phyloP scores from a whole-genome alignment of 2,329 filamentous ascomycete species.

The Elsinoe batatas region DNA sequence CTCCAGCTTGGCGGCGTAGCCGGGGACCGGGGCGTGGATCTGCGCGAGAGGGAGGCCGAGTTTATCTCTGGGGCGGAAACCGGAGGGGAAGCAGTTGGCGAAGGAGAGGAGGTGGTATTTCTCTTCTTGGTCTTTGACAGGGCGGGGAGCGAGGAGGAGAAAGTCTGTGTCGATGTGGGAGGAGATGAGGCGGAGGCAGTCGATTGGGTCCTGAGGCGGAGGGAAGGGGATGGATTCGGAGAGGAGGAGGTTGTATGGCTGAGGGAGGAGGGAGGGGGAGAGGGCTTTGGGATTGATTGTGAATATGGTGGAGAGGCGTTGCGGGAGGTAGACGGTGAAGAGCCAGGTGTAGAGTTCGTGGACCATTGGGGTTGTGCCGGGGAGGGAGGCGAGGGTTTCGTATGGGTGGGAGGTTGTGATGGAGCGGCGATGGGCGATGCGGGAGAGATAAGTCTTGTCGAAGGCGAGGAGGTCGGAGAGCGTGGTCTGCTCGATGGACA shows the following conservation, averaged over 20 bases:
- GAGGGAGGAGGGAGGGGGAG: constrained; percentile 24
- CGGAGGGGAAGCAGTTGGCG: constrained; percentile 46
- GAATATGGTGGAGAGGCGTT: constrained; percentile 44
- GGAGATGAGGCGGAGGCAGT: constrained; percentile 17
- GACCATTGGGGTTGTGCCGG: constrained; percentile 38
- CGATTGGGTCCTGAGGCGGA: constrained; percentile 39
- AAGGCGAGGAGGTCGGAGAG: constrained; percentile 48
- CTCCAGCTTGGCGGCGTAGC: constrained; percentile 47
- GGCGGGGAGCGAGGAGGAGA: constrained; percentile 38
- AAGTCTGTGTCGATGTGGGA: constrained; percentile 51
- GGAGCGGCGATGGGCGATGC: constrained; percentile 40
- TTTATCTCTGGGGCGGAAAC: constrained; percentile 49
- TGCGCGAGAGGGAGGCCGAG: constrained; percentile 42
- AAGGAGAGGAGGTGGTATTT: constrained; percentile 50
- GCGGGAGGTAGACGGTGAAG: constrained; percentile 45
- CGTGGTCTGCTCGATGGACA: constrained; percentile 46
- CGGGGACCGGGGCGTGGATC: constrained; percentile 51
- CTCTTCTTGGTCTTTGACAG: constrained; percentile 18
- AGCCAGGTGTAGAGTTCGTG: constrained; percentile 50
- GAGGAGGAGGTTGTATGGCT: constrained; percentile 17
- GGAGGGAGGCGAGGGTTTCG: constrained; percentile 31
- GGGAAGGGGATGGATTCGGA: constrained; percentile 21
- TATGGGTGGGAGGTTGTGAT: constrained; percentile 37
- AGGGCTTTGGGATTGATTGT: constrained; percentile 26
- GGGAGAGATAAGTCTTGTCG: constrained; percentile 48